Percentiles rank a stretch among this genome's conserved stretches.
These are phyloP conservation scores for Ustilago crameri DNA, from an alignment of 1,284 basidiomycete species.

Conservation along the genomic window DNA sequence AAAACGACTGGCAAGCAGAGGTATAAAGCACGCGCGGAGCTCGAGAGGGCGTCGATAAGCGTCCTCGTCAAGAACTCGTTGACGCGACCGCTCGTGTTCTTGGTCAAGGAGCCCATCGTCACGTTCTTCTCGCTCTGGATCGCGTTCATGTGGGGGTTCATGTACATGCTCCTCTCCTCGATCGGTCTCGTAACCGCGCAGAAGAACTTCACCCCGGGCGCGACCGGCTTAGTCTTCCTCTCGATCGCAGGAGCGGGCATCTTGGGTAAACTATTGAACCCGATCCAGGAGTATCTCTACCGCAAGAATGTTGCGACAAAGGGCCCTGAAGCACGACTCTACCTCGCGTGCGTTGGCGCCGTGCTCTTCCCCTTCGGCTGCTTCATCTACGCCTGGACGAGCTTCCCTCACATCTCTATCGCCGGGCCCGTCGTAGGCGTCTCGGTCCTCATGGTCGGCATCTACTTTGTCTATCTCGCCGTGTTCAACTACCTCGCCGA, in stretches of 20 bases:
- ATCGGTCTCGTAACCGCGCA: constrained; percentile 70
- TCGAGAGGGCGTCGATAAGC: constrained; percentile 73
- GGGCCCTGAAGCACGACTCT: constrained; percentile 70
- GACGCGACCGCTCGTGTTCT: constrained; percentile 74
- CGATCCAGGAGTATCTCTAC: constrained; percentile 60
- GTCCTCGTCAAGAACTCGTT: constrained; percentile 76
- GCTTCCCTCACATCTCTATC: constrained; percentile 43
- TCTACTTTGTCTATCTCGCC: constrained; percentile 66
- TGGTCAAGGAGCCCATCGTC: constrained; percentile 81
- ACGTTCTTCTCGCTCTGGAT: constrained; percentile 67
- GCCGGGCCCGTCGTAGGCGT: constrained; percentile 67
- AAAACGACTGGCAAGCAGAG: constrained; percentile 72
- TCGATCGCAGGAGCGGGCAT: constrained; percentile 46
- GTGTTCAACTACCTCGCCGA: constrained; percentile 73
- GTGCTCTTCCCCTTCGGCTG: constrained; percentile 56
- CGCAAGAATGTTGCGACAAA: constrained; percentile 28
- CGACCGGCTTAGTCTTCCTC: constrained; percentile 57
- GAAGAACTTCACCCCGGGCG: constrained; percentile 75
- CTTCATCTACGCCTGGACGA: constrained; percentile 68
- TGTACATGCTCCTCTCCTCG: constrained; percentile 73
- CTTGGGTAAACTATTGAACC: constrained; percentile 78
- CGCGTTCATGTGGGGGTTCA: constrained; percentile 76
- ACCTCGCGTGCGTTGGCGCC: constrained; percentile 67
- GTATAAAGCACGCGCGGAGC: constrained; percentile 76
- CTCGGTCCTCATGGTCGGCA: constrained; percentile 46